Conservation (phyloP, 345 rosid species). For the Populus davidiana region DNA sequence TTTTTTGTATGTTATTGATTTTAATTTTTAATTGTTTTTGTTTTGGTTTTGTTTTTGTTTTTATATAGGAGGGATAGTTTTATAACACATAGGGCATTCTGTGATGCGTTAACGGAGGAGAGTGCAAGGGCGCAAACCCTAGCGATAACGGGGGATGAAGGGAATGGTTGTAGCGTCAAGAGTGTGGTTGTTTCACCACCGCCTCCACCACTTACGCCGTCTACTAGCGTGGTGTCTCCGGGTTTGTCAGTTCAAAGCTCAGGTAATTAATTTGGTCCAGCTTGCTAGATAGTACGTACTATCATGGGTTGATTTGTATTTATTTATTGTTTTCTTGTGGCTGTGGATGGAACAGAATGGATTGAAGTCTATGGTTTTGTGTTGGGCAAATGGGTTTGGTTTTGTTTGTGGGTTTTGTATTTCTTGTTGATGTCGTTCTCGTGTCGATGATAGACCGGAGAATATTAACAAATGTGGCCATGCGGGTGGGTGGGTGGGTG, state of each 20-base stretch:
- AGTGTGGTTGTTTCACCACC: slow-evolving; percentile 41
- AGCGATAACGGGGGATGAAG: slow-evolving; percentile 11
- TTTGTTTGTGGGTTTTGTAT: slow-evolving; percentile 16
- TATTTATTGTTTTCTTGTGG: slow-evolving; percentile 3
- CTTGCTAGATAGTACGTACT: not conserved
- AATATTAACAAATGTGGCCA: slow-evolving; percentile 14
- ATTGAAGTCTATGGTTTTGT: slow-evolving; percentile 2
- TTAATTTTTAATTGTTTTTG: not conserved
- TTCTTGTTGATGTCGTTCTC: slow-evolving; percentile 31
- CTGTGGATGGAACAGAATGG: not conserved
- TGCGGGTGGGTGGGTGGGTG: not conserved
- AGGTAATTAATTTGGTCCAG: slow-evolving; percentile 30
- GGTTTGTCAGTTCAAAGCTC: slow-evolving; percentile 65
- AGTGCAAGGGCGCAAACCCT: slow-evolving; percentile 39
- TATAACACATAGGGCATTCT: slow-evolving; percentile 71
- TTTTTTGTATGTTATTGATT: not conserved
- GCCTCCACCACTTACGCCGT: slow-evolving; percentile 62
- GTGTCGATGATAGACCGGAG: slow-evolving; percentile 16
- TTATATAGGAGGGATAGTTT: slow-evolving; percentile 66
- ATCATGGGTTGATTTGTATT: not conserved
- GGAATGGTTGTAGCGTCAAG: not conserved
- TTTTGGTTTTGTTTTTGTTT: not conserved
- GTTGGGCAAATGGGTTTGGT: not conserved
- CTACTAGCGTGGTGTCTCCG: slow-evolving; percentile 59
- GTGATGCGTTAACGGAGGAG: slow-evolving; percentile 78